Conservation (phyloP, 2,329 filamentous ascomycete genomes). For the Pseudogymnoascus sp. region DNA sequence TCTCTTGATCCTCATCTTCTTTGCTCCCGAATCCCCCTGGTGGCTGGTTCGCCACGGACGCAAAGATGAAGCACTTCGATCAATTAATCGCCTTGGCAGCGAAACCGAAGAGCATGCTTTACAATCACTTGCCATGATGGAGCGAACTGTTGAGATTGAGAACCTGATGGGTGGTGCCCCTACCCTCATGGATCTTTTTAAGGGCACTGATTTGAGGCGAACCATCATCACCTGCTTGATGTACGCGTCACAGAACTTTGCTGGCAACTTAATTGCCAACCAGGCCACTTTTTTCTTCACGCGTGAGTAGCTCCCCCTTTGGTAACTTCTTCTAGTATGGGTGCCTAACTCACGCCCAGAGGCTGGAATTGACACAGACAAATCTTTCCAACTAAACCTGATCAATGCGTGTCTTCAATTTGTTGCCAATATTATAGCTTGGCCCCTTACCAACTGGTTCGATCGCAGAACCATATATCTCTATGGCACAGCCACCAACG, state of each 20-base stretch:
- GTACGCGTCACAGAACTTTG: conserved; percentile 51
- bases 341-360: conserved; percentile 27
- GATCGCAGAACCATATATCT: conserved; percentile 34
- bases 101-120: conserved; percentile 29
- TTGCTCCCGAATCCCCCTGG: conserved; percentile 38
- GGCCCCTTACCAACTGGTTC: conserved; percentile 31
- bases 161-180: conserved; percentile 30
- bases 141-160: conserved; percentile 48
- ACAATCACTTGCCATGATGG: conserved; percentile 50
- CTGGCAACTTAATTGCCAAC: conserved; percentile 54
- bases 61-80: conserved; percentile 31
- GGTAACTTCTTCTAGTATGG: conserved; percentile 11
- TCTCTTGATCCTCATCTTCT: conserved; percentile 41
- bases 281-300: conserved; percentile 54
- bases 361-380: not conserved
- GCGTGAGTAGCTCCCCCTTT: conserved; percentile 16
- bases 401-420: conserved; percentile 17
- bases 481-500: conserved; percentile 29
- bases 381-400: not conserved
- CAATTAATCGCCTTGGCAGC: conserved; percentile 42
- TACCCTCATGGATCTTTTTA: conserved; percentile 43
- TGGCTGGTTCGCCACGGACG: conserved; percentile 41
- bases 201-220: conserved; percentile 45
- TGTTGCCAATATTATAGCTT: conserved; percentile 30
- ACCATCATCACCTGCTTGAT: conserved; percentile 48